Percentiles rank a stretch among this genome's conserved stretches.
Evolutionary conservation across 768 basidiomycete species (phyloP).

Genomic region (Phaeotremella skinneri): DNA sequence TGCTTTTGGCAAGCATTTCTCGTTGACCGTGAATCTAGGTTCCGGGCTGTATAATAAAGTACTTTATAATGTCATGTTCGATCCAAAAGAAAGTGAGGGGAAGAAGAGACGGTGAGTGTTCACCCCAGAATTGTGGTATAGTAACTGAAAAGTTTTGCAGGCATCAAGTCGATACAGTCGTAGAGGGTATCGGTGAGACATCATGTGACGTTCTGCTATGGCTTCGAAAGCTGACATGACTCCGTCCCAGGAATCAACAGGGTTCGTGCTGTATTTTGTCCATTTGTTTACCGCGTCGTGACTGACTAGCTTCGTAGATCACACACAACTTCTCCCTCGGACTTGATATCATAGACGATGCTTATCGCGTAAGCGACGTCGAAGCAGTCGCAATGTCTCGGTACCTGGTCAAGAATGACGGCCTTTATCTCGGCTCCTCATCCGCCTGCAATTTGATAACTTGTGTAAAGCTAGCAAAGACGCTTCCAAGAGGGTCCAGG

Average conservation of each 20-base stretch:
- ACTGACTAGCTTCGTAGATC: constrained; percentile 48
- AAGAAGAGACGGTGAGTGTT: constrained; percentile 67
- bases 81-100: constrained; percentile 87
- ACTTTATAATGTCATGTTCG: constrained; percentile 91
- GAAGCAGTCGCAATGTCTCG: constrained; percentile 97
- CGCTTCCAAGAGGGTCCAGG: constrained; percentile 65
- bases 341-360: constrained; percentile 80
- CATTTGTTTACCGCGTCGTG: background rate
- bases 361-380: constrained; percentile 82
- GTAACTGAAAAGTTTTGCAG: constrained; percentile 2
- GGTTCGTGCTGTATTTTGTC: constrained; percentile 18
- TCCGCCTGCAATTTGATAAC: constrained; percentile 96
- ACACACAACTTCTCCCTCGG: constrained; percentile 87
- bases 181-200: constrained; percentile 65
- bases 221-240: background rate
- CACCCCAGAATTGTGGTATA: background rate
- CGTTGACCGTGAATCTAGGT: constrained; percentile 47
- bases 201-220: background rate
- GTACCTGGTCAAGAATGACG: constrained; percentile 84
- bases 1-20: background rate
- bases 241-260: constrained; percentile 66
- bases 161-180: constrained; percentile 79
- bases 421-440: constrained; percentile 91
- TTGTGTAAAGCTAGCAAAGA: constrained; percentile 73
- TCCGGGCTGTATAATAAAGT: constrained; percentile 96